Percentiles rank a stretch among this genome's conserved stretches.
Conservation (phyloP, 148 eudicot species). For the Beta vulgaris region DNA sequence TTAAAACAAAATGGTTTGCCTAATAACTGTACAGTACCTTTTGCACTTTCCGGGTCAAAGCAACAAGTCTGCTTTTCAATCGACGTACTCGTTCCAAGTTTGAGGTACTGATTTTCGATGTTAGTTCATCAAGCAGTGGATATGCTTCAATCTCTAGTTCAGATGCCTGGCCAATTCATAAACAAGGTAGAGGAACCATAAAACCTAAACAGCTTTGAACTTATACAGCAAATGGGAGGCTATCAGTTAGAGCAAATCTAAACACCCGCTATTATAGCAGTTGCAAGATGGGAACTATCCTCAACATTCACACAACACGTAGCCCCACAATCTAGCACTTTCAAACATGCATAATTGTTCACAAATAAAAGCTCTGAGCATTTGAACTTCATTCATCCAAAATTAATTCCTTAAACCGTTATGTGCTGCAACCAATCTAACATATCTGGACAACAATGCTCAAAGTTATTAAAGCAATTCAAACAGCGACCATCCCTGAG, state of each 20-base stretch:
- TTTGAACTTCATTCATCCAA: background rate
- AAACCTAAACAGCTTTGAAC: background rate
- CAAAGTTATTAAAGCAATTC: too few species aligned
- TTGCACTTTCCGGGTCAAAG: constrained; percentile 89
- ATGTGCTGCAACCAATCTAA: background rate
- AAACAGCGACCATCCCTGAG: background rate
- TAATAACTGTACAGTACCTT: constrained; percentile 49
- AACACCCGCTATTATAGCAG: too few species aligned
- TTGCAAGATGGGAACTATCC: too few species aligned
- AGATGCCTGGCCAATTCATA: constrained; percentile 57
- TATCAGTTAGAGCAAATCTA: background rate
- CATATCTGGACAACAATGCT: too few species aligned
- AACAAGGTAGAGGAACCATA: background rate
- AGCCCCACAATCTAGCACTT: too few species aligned
- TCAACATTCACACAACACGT: too few species aligned
- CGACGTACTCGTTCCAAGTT: constrained; percentile 89
- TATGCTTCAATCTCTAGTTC: constrained; percentile 96
- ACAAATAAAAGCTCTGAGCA: background rate
- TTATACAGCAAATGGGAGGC: background rate
- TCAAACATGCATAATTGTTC: too few species aligned
- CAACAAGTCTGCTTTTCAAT: constrained; percentile 93
- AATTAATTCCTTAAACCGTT: background rate
- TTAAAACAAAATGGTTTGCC: constrained; percentile 2
- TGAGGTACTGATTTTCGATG: constrained; percentile 87
- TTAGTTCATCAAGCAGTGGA: constrained; percentile 96